Base-by-base conservation (phyloP, 768 basidiomycete species). In the Pleurotus pulmonarius region DNA sequence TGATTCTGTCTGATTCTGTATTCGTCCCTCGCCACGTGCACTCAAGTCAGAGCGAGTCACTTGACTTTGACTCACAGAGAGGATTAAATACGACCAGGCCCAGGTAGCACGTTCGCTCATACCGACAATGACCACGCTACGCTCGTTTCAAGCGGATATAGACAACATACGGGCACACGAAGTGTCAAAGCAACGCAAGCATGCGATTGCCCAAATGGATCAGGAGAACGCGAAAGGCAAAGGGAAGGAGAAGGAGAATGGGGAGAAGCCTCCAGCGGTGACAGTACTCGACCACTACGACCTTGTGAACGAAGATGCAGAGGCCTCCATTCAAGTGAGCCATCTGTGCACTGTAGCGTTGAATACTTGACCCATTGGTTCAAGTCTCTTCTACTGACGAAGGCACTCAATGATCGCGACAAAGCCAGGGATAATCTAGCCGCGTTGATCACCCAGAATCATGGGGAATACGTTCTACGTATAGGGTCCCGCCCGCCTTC, bases 391-490 rank as follows among this genome's bases (percentile, higher is more conserved):
- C 66, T 86, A 34, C 65, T 81, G 34, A 79, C 80, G 2, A 67
- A 71, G 24, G 62, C 70, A 46, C 62, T 70, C 9, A 63, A 67
- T 16, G 75, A 83, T 55, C 70, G 79, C 58, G 81, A 86, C 47
- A 62, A 67, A 34, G 89, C 86, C 11, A 82, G 85, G 43, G 87
- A 87, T 67, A 69, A 79, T 49, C 65, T 92, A 49, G 85, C 90
- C 18, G 75, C 77, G 5, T 71, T 91, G 37, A 71, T 92, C 55
- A 92, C 88, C 3, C 83, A 78, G 49, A 73, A 78, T 58, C 78
- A 79, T 56, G 91, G 91, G 13, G 91, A 94, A 68, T 86, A 87
- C 67, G 74, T 92, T 24, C 73, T 92, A 55, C 82, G 86, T 62
- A 78, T 93, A 67, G 92, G 92, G 55, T 66, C 76, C 51, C 86